Evolutionary conservation across 768 basidiomycete genomes (phyloP), one percentile per base, ranked within the genome.

Genomic region (Pleurotus ostreatus): DNA sequence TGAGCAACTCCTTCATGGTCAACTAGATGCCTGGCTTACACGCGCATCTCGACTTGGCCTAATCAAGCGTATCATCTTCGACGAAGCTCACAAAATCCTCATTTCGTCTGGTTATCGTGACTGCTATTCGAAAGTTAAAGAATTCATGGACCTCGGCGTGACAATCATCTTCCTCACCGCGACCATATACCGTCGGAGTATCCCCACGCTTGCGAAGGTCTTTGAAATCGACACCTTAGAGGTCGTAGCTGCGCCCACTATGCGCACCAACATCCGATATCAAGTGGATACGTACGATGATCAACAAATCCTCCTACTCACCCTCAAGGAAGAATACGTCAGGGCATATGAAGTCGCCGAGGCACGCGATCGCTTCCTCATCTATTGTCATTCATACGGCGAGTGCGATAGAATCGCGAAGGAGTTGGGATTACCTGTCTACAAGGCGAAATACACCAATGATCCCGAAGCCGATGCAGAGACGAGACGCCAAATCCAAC

Each of bases 71-170:
- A 40, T 52, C 3, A 37, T 57, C 47, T 38, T 57, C 11, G 56
- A 57, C 39, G 56, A 57, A 34, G 49, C 56, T 2, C 56, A 57
- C 37, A 22, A 57, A 13, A 57, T 57, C 41, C 41, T 34, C 20
- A 18, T 40, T 2, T 40, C 48, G 23, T 23, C 40, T 16, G 12
- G 25, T 4, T 57, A 57, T 23, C 51, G 56, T 4, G 12, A 18
- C 22, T 57, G 56, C n/a, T 57, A 49, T 26, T 30, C 44, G 12
- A n/a, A 34, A 4, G 48, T 57, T 13, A n/a, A 43, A 37, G 3
- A 37, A 15, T 8, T 57, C 12, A 43, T 37, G 30, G 12, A 26
- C 20, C 37, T 57, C 11, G 56, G 56, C 3, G 34, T 20, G 13
- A 47, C 56, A 11, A 43, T 57, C 16, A 39, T 30, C 5, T 57